Conservation (phyloP, 257 asterid genomes). For the Salvia hispanica region DNA sequence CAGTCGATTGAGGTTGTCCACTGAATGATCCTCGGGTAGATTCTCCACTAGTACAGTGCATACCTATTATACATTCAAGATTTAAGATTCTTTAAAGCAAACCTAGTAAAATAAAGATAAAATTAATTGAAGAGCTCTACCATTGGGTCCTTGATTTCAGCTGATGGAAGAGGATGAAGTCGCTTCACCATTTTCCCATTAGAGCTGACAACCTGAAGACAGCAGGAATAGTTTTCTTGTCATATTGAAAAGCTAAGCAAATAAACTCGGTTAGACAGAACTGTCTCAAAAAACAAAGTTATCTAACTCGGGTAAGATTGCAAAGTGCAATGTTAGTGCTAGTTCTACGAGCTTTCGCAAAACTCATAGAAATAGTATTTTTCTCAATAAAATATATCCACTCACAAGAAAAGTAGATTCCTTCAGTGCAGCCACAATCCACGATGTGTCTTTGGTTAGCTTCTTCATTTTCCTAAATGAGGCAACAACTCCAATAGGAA, state of each 20-base stretch:
- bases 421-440: constrained; percentile 75
- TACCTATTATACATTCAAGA: constrained; percentile 45
- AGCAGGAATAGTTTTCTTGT: constrained; percentile 31
- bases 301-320: constrained; percentile 3
- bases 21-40: constrained; percentile 94
- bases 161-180: constrained; percentile 63
- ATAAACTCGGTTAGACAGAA: not conserved
- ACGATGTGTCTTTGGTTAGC: constrained; percentile 64
- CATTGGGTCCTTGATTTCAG: constrained; percentile 78
- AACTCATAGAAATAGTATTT: constrained; percentile 14
- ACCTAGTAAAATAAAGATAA: constrained; percentile 10
- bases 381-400: constrained; percentile 25
- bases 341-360: not conserved
- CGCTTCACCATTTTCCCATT: constrained; percentile 86
- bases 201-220: constrained; percentile 74
- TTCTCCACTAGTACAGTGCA: constrained; percentile 97
- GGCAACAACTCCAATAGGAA: constrained; percentile 84
- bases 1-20: constrained; percentile 70
- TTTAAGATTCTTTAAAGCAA: constrained; percentile 3
- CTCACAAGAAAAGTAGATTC: constrained; percentile 83
- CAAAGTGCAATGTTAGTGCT: not conserved
- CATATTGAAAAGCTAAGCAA: constrained; percentile 10
- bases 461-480: constrained; percentile 87
- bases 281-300: constrained; percentile 11
- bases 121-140: constrained; percentile 41